phyloP scores from a whole-genome alignment of 2,329 filamentous ascomycete species.

The Penicillium sp. region DNA sequence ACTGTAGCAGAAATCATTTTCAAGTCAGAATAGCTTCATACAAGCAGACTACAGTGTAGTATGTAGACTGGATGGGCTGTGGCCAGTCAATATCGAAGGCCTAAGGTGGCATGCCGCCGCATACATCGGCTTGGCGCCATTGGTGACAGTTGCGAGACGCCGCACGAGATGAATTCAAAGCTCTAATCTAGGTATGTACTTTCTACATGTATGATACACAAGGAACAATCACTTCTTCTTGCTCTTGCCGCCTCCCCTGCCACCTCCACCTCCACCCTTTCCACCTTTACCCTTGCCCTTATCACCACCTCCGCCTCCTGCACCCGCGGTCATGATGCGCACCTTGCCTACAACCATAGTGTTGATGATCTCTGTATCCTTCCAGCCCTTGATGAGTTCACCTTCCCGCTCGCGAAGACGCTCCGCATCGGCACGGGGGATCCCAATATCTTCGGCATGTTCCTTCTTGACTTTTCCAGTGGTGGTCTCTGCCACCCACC shows the following conservation, averaged over 20 bases:
- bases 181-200: conserved; percentile 5
- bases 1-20: not conserved
- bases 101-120: too few species aligned
- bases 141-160: not conserved
- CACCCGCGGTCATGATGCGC: conserved; percentile 69
- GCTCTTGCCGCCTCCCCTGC: conserved; percentile 34
- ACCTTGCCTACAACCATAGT: conserved; percentile 76
- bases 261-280: conserved; percentile 23
- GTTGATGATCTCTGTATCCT: conserved; percentile 77
- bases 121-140: not conserved
- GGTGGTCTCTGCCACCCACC: conserved; percentile 66
- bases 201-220: conserved; percentile 2
- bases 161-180: not conserved
- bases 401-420: conserved; percentile 79
- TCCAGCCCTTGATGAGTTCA: conserved; percentile 77
- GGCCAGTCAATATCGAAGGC: not conserved
- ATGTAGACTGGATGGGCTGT: not conserved
- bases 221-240: conserved; percentile 38
- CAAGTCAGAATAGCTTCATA: too few species aligned
- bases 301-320: conserved; percentile 42
- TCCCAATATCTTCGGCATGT: conserved; percentile 55
- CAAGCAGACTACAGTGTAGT: not conserved
- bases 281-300: conserved; percentile 24
- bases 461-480: conserved; percentile 46
- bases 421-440: conserved; percentile 58